Percentiles rank a stretch among this genome's conserved stretches.
phyloP scores from a whole-genome alignment of 2,329 filamentous ascomycete species.

The Aspergillus fumigatiaffinis region DNA sequence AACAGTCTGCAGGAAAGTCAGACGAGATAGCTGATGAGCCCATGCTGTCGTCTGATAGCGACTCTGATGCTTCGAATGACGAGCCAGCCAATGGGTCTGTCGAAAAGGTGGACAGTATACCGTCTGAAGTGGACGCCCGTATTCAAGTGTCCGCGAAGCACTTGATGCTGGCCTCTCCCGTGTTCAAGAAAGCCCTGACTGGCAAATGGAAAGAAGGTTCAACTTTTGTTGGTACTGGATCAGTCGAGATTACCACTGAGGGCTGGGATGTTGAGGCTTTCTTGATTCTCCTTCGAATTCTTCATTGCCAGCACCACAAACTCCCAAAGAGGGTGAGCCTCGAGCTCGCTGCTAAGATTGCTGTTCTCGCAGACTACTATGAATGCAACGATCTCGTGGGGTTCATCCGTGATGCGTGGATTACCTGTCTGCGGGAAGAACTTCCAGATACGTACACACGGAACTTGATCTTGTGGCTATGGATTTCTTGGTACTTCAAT shows the following conservation, averaged over 20 bases:
- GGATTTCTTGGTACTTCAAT: conserved; percentile 16
- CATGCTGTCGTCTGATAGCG: too few relatives aligned
- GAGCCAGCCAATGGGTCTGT: background rate
- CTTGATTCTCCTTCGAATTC: conserved; percentile 18
- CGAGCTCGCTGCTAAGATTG: conserved; percentile 23
- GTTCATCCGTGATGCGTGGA: conserved; percentile 15
- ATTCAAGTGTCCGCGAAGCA: conserved; percentile 24
- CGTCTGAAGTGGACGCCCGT: background rate
- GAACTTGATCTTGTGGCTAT: conserved; percentile 7
- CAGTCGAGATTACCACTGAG: conserved; percentile 16
- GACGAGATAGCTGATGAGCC: too few relatives aligned
- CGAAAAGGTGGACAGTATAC: background rate
- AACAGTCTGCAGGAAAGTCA: background rate
- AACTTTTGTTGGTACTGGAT: conserved; percentile 9
- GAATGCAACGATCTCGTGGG: conserved; percentile 15
- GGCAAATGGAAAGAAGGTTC: conserved; percentile 18
- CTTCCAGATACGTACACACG: conserved; percentile 6
- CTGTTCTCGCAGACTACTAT: conserved; percentile 22
- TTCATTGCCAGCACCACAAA: conserved; percentile 16
- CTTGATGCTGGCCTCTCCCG: conserved; percentile 15
- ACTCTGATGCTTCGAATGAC: background rate
- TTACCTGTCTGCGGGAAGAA: conserved; percentile 6
- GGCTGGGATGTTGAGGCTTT: conserved; percentile 23
- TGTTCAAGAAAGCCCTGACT: conserved; percentile 15
- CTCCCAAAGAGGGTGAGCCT: conserved; percentile 11